Conservation (phyloP, 345 rosid genomes). For the Bruguiera sexangula region DNA sequence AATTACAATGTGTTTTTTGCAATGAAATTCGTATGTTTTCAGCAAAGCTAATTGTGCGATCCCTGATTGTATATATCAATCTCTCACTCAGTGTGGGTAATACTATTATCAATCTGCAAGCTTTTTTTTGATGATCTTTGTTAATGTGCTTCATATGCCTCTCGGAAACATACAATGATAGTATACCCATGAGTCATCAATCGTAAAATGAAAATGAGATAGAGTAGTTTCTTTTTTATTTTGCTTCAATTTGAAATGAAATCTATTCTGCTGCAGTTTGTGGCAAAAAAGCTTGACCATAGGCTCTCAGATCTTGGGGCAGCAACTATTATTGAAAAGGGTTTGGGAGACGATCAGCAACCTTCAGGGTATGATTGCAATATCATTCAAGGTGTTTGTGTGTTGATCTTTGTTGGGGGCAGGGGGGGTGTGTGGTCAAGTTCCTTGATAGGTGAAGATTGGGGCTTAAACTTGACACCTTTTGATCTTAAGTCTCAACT, state of each 20-base stretch:
- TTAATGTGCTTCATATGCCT: too few species aligned
- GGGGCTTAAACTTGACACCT: too few species aligned
- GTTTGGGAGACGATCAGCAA: conserved; percentile 96
- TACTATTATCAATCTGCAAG: too few species aligned
- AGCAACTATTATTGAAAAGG: conserved; percentile 57
- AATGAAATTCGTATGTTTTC: too few species aligned
- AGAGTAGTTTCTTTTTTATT: background rate
- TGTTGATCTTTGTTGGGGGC: background rate
- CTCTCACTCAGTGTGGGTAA: too few species aligned
- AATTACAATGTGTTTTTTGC: background rate
- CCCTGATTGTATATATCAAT: too few species aligned
- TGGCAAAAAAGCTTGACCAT: conserved; percentile 88
- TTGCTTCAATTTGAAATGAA: background rate
- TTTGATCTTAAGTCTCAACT: too few species aligned
- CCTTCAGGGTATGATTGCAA: conserved; percentile 78
- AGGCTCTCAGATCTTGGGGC: conserved; percentile 89
- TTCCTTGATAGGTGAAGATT: too few species aligned
- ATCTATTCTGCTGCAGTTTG: conserved; percentile 58
- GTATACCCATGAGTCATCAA: background rate
- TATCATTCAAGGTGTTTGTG: background rate
- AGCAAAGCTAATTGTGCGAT: too few species aligned
- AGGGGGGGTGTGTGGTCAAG: too few species aligned
- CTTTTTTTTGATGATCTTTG: too few species aligned
- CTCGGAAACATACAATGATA: background rate
- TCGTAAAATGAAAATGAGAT: conserved; percentile 1